Percentiles rank a stretch among this genome's conserved stretches.
phyloP scores from a whole-genome alignment of 306 rosid species.

The Morella rubra region DNA sequence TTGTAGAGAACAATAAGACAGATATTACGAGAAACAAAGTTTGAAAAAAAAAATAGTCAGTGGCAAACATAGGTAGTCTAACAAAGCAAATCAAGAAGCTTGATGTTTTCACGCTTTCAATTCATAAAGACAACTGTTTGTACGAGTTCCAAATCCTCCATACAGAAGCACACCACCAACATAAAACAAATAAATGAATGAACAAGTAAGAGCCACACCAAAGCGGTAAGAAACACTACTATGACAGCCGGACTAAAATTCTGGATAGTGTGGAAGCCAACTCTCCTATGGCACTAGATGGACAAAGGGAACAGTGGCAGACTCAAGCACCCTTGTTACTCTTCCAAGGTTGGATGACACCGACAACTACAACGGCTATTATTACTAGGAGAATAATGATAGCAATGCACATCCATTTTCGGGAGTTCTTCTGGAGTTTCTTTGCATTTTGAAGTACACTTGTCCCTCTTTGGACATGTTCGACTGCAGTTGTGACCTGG shows the following conservation, averaged over 20 bases:
- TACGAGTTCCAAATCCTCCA: neutral
- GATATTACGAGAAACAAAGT: too few relatives aligned
- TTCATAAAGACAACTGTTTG: neutral
- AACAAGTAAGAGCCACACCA: slow-evolving; percentile 22
- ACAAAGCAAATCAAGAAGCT: too few relatives aligned
- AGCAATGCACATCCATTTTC: slow-evolving; percentile 91
- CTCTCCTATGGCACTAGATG: slow-evolving; percentile 28
- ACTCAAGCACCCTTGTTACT: slow-evolving; percentile 61
- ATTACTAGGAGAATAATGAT: slow-evolving; percentile 68
- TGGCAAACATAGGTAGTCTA: neutral
- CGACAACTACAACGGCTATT: slow-evolving; percentile 66
- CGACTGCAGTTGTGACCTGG: slow-evolving; percentile 73
- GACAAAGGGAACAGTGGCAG: slow-evolving; percentile 36
- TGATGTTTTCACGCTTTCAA: too few relatives aligned
- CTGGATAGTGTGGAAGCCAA: slow-evolving; percentile 26
- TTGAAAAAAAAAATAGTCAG: neutral
- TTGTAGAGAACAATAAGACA: too few relatives aligned
- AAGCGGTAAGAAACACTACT: slow-evolving; percentile 18
- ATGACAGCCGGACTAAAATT: slow-evolving; percentile 4
- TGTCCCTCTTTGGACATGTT: slow-evolving; percentile 80
- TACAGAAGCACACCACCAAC: slow-evolving; percentile 35
- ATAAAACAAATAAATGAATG: slow-evolving; percentile 27
- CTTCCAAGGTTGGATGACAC: slow-evolving; percentile 84
- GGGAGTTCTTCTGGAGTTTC: slow-evolving; percentile 80
- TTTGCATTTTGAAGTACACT: slow-evolving; percentile 76